Percentiles rank a stretch among this genome's conserved stretches.
phyloP scores from a whole-genome alignment of 75 land plant genomes.

The Chamaecyparis obtusa region DNA sequence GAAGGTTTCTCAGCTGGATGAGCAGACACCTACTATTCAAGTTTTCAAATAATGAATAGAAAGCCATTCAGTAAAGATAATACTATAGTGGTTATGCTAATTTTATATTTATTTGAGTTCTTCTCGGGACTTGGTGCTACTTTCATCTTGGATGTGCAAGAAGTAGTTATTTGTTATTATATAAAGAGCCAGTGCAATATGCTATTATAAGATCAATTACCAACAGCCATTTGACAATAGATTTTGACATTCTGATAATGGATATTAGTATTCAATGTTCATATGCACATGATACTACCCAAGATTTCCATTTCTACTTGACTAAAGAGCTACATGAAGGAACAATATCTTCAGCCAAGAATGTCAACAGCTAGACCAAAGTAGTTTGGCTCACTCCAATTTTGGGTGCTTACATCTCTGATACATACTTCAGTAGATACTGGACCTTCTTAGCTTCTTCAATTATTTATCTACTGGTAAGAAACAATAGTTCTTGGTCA shows the following conservation, averaged over 20 bases:
- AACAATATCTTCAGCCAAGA: conserved; percentile 58
- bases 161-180: no score
- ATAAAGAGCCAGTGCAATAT: background rate
- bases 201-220: background rate
- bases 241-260: background rate
- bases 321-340: conserved; percentile 65
- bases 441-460: conserved; percentile 5
- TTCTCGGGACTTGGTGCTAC: no score
- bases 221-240: background rate
- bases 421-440: no score
- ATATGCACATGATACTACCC: no score
- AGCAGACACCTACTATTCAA: no score
- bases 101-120: no score
- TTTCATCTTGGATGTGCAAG: no score
- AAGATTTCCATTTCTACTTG: conserved; percentile 24
- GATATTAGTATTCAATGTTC: no score
- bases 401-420: conserved; percentile 56
- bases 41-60: no score
- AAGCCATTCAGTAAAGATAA: no score
- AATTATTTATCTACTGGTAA: background rate
- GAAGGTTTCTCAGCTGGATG: no score
- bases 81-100: no score
- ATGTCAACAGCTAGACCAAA: conserved; percentile 83
- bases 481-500: background rate
- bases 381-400: conserved; percentile 79